Evolutionary conservation across 1,284 basidiomycete species (phyloP).

Genomic region (Cutaneotrichosporon cutaneum): DNA sequence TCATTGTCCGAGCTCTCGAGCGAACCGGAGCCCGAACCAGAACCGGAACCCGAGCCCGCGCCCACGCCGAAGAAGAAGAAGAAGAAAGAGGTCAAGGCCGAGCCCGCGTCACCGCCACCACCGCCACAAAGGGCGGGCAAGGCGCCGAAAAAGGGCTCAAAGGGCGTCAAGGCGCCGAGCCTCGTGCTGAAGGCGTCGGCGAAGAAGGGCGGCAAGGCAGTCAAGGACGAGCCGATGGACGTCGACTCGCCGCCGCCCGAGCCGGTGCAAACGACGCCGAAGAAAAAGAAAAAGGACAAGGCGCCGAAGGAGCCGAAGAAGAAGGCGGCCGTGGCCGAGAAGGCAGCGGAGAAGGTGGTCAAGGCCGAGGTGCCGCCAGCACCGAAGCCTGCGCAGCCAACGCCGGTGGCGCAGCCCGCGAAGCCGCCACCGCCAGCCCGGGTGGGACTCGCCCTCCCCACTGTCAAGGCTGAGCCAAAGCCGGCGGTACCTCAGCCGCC

Average conservation of each 20-base stretch:
- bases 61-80: constrained; percentile 23
- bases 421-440: constrained; percentile 7
- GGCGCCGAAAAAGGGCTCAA: constrained; percentile 18
- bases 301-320: constrained; percentile 30
- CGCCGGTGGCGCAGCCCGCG: constrained; percentile 15
- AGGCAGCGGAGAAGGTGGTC: background rate
- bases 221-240: constrained; percentile 27
- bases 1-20: constrained; percentile 35
- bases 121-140: constrained; percentile 11
- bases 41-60: constrained; percentile 7
- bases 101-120: background rate
- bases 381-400: background rate
- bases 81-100: constrained; percentile 20
- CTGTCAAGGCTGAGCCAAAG: constrained; percentile 6
- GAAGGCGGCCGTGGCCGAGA: constrained; percentile 17
- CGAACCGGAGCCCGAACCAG: constrained; percentile 21
- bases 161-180: constrained; percentile 27
- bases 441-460: background rate
- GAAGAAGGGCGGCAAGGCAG: constrained; percentile 20
- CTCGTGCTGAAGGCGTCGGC: constrained; percentile 23
- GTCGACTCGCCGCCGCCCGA: constrained; percentile 15
- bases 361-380: background rate
- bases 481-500: constrained; percentile 3
- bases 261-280: constrained; percentile 11
- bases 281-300: constrained; percentile 21